Percentiles rank a stretch among this genome's conserved stretches.
Evolutionary conservation across 2,329 filamentous ascomycete species (phyloP).

Genomic region (Lachnellula willkommii): DNA sequence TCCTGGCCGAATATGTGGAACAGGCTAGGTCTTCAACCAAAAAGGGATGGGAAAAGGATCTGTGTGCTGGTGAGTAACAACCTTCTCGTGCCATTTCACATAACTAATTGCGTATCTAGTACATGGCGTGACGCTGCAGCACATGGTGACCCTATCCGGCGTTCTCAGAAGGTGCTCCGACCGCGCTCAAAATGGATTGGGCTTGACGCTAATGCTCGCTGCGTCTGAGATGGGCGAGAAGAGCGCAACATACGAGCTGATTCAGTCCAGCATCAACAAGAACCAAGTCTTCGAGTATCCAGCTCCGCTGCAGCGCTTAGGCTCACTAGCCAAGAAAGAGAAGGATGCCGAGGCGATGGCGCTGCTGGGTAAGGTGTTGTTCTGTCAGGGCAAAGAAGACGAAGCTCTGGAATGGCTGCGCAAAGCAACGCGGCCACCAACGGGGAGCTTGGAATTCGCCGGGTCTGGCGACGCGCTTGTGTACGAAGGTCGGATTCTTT

Average conservation of each 20-base stretch:
- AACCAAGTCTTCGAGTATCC: conserved; percentile 7
- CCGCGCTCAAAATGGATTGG: conserved; percentile 18
- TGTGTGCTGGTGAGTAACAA: conserved; percentile 19
- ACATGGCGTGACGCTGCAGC: conserved; percentile 19
- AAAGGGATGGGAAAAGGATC: conserved; percentile 16
- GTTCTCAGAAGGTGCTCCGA: conserved; percentile 20
- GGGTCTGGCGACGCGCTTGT: conserved; percentile 26
- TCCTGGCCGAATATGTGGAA: background rate
- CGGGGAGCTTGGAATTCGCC: conserved; percentile 17
- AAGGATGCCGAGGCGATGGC: conserved; percentile 28
- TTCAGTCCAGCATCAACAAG: conserved; percentile 13
- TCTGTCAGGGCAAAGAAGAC: conserved; percentile 9
- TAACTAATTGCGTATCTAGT: conserved; percentile 13
- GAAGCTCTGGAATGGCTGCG: conserved; percentile 25
- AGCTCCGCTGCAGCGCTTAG: conserved; percentile 16
- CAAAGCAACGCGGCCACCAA: conserved; percentile 18
- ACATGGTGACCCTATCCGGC: conserved; percentile 20
- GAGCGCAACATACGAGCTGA: conserved; percentile 23
- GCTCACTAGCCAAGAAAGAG: conserved; percentile 22
- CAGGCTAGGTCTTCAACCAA: background rate
- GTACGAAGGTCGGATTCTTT: conserved; percentile 20
- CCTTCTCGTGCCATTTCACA: background rate
- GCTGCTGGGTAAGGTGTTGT: conserved; percentile 26
- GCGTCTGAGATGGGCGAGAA: conserved; percentile 27
- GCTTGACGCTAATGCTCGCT: conserved; percentile 19